Conservation (phyloP, 2,329 filamentous ascomycete genomes). For the Talaromyces sp. region DNA sequence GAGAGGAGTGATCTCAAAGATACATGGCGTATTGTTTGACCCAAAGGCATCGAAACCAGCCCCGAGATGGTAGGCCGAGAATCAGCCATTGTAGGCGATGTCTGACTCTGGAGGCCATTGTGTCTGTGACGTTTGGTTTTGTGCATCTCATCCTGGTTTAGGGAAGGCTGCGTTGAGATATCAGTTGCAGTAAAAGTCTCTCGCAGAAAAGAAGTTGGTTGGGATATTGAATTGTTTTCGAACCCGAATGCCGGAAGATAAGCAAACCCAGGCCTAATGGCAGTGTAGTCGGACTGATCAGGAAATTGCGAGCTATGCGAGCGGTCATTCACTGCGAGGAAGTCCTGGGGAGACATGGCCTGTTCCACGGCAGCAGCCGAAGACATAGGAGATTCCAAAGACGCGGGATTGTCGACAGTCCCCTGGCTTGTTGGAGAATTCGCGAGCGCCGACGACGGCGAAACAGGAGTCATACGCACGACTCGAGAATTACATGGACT, state of each 20-base stretch:
- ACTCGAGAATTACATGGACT: background rate
- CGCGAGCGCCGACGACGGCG: constrained; percentile 1
- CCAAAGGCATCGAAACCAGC: constrained; percentile 1
- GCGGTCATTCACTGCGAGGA: background rate
- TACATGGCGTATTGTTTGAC: constrained; percentile 48
- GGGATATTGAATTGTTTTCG: constrained; percentile 25
- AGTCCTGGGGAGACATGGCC: background rate
- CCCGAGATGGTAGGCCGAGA: background rate
- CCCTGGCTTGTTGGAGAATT: constrained; percentile 5
- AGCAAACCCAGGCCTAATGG: constrained; percentile 10
- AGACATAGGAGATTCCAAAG: background rate
- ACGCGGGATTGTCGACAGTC: background rate
- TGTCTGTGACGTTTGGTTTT: constrained; percentile 3
- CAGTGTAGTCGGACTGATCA: background rate
- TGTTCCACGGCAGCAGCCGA: background rate
- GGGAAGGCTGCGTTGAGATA: constrained; percentile 14
- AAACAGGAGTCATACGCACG: constrained; percentile 1
- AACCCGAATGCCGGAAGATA: constrained; percentile 25
- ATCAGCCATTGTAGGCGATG: background rate
- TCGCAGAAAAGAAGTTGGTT: constrained; percentile 31
- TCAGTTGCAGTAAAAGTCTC: constrained; percentile 29
- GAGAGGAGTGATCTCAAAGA: constrained; percentile 63
- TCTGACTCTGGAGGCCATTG: background rate
- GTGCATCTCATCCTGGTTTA: background rate
- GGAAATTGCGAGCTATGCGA: background rate